Evolutionary conservation across 108 stramenopile genomes (phyloP), one percentile per base, ranked within the genome.

Genomic region (Nitzschia putrida): DNA sequence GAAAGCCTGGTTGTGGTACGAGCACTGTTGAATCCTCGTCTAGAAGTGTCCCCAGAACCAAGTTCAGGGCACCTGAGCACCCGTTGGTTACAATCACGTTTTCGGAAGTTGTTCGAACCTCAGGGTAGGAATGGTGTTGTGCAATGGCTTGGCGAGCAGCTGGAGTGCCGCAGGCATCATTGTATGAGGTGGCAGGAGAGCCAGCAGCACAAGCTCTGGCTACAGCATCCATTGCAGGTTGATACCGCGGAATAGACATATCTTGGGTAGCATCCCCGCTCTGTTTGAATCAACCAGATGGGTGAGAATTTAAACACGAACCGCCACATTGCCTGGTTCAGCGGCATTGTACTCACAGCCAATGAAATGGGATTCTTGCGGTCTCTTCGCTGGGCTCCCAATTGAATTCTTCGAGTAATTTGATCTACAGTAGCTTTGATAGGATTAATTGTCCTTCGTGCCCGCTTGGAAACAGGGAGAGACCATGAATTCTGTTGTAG

Each of bases 1-100:
- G 88, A 72, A 98, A 96, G 24, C 93, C 95, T 3, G 97, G 97
- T 55, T 78, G 67, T 0, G 97, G 97, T 13, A 98, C 87, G 43
- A 98, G 68, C 23, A 98, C 37, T 22, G 80, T 78, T 20, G 86
- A 73, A 9, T 86, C 95, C 40, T 78, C 77, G 66, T 94, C 82
- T 13, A 91, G 56, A 6, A 98, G 58, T 12, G 67, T 55, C 2
- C 80, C 87, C 6, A 98, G 69, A 10, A 83, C 87, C 45, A 98
- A 55, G 53, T 96, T 94, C 37, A 98, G 59, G 4, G 95, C 93
- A 8, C 95, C 95, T 9, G 90, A 92, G 56, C 89, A 95, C n/a
- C 97, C 97, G 40, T 83, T 86, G 38, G 92, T 80, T 40, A 98
- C 85, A 68, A 96, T 83, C 57, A 98, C 91, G 68, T 96, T 83